Conservation (phyloP, 305 asterid species). For the Solanum chacoense region DNA sequence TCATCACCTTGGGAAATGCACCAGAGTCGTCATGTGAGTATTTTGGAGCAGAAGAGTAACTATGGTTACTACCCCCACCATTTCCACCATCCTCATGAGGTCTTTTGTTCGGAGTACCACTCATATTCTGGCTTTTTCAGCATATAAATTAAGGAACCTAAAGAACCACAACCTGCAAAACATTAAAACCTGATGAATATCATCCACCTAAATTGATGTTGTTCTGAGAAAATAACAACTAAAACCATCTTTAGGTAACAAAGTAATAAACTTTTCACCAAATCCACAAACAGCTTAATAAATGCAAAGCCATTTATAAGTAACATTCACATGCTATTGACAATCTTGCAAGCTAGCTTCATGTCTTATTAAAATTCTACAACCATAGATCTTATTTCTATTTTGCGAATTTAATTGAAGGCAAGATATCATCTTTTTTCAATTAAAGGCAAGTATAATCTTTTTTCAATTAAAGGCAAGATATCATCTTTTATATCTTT, state of each 20-base stretch:
- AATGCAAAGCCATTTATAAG: neutral
- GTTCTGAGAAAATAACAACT: neutral
- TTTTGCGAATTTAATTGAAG: neutral
- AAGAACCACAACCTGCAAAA: conserved; percentile 2
- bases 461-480: neutral
- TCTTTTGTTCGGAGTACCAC: conserved; percentile 63
- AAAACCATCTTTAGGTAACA: neutral
- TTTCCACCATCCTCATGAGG: conserved; percentile 59
- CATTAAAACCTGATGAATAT: neutral
- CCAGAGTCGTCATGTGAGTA: conserved; percentile 57
- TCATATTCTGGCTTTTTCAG: conserved; percentile 37
- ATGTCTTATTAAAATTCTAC: neutral
- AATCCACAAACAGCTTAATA: neutral
- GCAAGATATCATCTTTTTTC: neutral
- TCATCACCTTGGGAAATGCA: conserved; percentile 40
- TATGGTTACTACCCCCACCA: conserved; percentile 34
- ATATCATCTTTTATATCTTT: neutral
- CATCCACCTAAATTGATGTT: neutral
- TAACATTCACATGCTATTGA: neutral
- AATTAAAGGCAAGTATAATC: neutral
- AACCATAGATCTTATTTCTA: neutral
- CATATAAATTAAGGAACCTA: neutral
- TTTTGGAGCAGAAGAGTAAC: conserved; percentile 50
- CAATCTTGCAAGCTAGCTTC: neutral
- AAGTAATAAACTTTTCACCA: neutral